Conservation (phyloP, 1,139 yeast genomes). For the Yamadazyma taylorii region DNA sequence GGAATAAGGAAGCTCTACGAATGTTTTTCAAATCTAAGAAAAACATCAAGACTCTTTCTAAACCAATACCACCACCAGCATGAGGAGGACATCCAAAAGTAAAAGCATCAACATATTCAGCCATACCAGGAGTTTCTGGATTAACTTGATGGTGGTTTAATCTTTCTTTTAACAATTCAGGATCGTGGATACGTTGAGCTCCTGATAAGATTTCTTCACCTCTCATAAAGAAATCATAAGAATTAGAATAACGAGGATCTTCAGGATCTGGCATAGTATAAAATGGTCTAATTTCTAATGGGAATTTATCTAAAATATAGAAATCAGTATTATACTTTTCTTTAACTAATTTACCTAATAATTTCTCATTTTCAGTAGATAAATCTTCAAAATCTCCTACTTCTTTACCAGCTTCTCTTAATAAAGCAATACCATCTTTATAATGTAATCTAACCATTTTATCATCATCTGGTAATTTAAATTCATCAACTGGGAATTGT, state of each 20-base stretch:
- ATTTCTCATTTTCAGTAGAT: constrained; percentile 90
- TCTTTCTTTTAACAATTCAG: constrained; percentile 76
- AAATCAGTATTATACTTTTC: constrained; percentile 96
- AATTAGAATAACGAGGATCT: constrained; percentile 89
- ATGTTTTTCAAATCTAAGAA: constrained; percentile 94
- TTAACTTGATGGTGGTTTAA: constrained; percentile 82
- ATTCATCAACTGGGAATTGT: constrained; percentile 97
- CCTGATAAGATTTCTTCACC: constrained; percentile 99
- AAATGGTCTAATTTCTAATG: constrained; percentile 93
- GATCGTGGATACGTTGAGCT: constrained; percentile 98
- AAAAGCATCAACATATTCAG: constrained; percentile 91
- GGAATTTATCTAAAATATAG: constrained; percentile 97
- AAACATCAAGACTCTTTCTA: constrained; percentile 98
- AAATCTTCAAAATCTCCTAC: constrained; percentile 87
- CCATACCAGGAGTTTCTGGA: constrained; percentile 76
- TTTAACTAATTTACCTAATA: constrained; percentile 86
- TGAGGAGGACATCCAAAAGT: constrained; percentile 96
- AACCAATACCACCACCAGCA: constrained; percentile 99
- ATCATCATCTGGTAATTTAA: constrained; percentile 84
- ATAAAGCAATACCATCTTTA: constrained; percentile 86
- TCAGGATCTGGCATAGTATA: constrained; percentile 98
- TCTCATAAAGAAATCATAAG: constrained; percentile 98
- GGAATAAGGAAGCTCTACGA: constrained; percentile 96
- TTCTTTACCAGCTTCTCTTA: constrained; percentile 80
- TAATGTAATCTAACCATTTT: constrained; percentile 89